These are phyloP conservation scores for Mycogone perniciosa DNA, from an alignment of 2,329 filamentous ascomycete species.

Conservation along the genomic window DNA sequence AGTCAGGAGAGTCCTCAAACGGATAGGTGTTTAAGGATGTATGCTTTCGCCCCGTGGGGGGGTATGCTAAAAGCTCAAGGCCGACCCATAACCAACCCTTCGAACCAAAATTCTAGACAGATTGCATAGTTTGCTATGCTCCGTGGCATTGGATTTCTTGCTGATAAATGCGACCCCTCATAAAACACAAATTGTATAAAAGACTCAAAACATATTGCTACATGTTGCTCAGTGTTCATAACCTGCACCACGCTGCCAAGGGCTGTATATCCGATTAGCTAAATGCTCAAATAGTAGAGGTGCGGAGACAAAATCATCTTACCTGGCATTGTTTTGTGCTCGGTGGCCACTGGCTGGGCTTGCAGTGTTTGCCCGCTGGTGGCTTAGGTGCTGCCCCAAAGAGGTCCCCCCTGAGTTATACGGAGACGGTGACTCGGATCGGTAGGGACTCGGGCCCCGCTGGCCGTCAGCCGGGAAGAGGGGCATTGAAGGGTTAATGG, in stretches of 20 bases:
- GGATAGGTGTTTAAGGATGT: not conserved
- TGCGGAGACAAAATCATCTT: conserved; percentile 4
- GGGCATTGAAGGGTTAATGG: conserved; percentile 37
- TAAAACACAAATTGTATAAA: not conserved
- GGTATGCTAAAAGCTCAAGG: not conserved
- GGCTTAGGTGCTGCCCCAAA: conserved; percentile 4
- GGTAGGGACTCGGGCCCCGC: conserved; percentile 31
- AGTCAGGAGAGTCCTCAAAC: too few species aligned
- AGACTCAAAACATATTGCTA: not conserved
- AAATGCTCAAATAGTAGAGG: not conserved
- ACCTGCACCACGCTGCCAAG: conserved; percentile 41
- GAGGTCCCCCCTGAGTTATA: conserved; percentile 20
- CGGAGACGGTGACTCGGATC: conserved; percentile 30
- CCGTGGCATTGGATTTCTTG: too few species aligned
- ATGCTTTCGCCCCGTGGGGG: not conserved
- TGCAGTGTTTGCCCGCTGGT: conserved; percentile 27
- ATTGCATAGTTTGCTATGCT: not conserved
- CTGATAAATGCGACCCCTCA: conserved; percentile 2
- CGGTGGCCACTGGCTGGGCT: conserved; percentile 30
- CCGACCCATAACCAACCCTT: not conserved
- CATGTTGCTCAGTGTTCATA: conserved; percentile 29
- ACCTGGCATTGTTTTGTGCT: conserved; percentile 36
- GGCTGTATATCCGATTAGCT: conserved; percentile 26
- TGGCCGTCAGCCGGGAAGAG: conserved; percentile 35
- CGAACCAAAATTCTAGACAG: too few species aligned